A percentile compares a stretch with the other conserved stretches of the same genome.
These are phyloP conservation scores for Colletotrichum sp. DNA, from an alignment of 2,329 filamentous ascomycete species.

Conservation along the genomic window DNA sequence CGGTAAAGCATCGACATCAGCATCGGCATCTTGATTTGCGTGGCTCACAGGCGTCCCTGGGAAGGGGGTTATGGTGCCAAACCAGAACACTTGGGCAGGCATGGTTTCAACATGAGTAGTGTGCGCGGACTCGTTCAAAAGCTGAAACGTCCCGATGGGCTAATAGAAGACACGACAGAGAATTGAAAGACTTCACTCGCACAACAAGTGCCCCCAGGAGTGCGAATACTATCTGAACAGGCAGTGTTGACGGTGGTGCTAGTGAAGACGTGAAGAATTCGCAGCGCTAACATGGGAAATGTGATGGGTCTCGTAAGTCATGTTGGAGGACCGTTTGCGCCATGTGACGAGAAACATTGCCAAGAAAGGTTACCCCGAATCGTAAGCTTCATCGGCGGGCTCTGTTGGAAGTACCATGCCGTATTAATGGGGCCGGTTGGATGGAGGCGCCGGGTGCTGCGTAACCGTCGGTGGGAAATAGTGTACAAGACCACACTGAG, in stretches of 20 bases:
- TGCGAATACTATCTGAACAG: background rate
- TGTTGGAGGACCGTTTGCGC: background rate
- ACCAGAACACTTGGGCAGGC: background rate
- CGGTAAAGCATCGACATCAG: conserved; percentile 5
- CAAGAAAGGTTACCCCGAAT: background rate
- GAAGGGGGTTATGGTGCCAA: background rate
- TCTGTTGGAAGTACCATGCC: background rate
- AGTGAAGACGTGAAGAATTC: background rate
- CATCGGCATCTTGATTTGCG: background rate
- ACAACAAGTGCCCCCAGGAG: background rate
- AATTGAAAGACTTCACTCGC: background rate
- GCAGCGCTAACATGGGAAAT: background rate
- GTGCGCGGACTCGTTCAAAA: background rate
- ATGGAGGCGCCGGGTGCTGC: background rate
- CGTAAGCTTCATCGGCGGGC: background rate
- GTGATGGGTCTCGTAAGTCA: background rate
- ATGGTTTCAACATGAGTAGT: background rate
- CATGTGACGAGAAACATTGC: background rate
- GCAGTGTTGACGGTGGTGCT: background rate
- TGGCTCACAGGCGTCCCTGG: background rate
- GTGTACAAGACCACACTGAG: background rate
- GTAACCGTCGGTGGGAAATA: background rate
- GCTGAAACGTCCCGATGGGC: background rate
- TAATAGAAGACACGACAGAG: background rate
- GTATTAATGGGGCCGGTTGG: background rate